Evolutionary conservation across 2,329 filamentous ascomycete genomes (phyloP).

Genomic region (Phoma sp.): DNA sequence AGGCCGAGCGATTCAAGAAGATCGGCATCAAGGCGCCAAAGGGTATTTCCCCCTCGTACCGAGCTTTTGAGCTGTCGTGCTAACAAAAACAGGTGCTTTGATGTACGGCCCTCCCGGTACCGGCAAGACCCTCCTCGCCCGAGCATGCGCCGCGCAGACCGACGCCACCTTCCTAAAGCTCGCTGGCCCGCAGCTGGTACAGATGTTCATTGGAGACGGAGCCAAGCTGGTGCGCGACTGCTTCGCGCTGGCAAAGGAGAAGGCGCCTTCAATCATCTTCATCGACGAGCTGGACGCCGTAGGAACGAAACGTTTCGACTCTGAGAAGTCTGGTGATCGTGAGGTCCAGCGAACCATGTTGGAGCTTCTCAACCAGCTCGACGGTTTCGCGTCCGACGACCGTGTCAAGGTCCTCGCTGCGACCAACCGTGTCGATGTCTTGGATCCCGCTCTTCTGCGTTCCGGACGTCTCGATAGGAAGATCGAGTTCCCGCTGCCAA

Average conservation of each 20-base stretch:
- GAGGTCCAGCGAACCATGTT: slow-evolving; percentile 99
- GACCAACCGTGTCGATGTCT: slow-evolving; percentile 91
- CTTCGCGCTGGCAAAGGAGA: slow-evolving; percentile 97
- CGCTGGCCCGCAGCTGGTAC: slow-evolving; percentile 93
- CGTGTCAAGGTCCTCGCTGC: slow-evolving; percentile 95
- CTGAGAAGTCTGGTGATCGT: slow-evolving; percentile 95
- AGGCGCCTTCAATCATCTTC: slow-evolving; percentile 98
- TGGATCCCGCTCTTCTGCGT: slow-evolving; percentile 88
- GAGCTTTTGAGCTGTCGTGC: neutral
- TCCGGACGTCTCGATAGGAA: slow-evolving; percentile 94
- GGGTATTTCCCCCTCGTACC: slow-evolving; percentile 62
- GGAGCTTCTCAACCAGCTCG: slow-evolving; percentile 96
- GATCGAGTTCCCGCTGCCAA: slow-evolving; percentile 97
- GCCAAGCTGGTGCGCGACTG: slow-evolving; percentile 97
- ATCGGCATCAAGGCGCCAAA: slow-evolving; percentile 99
- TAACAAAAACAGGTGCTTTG: slow-evolving; percentile 68
- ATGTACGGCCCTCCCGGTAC: slow-evolving; percentile 97
- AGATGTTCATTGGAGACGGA: slow-evolving; percentile 99
- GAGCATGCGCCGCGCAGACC: slow-evolving; percentile 96
- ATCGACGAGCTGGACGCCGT: slow-evolving; percentile 98
- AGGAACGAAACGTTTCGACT: slow-evolving; percentile 99
- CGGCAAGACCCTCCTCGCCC: slow-evolving; percentile 88
- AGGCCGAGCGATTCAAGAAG: slow-evolving; percentile 98
- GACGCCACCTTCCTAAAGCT: slow-evolving; percentile 99
- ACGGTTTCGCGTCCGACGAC: slow-evolving; percentile 96